Evolutionary conservation across 208 protist species (phyloP).

Genomic region (Crithidia expoeki): DNA sequence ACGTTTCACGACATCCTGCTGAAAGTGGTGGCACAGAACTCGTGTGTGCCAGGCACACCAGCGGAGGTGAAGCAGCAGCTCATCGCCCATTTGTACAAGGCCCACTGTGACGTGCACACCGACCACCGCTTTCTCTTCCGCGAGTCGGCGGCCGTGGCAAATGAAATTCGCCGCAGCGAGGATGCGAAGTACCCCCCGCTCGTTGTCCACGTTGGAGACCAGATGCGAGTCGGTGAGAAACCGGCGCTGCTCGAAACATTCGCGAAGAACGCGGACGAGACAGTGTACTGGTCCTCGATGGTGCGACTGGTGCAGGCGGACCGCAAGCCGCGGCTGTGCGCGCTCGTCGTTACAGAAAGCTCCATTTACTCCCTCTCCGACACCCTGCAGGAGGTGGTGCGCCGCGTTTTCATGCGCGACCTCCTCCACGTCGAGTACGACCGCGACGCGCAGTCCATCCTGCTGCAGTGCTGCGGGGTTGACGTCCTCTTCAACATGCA

Average conservation of each 20-base stretch:
- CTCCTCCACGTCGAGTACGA: slow-evolving; percentile 52
- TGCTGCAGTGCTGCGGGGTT: slow-evolving; percentile 48
- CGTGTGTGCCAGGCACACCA: slow-evolving; percentile 24
- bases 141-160: slow-evolving; percentile 40
- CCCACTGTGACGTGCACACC: slow-evolving; percentile 32
- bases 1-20: slow-evolving; percentile 72
- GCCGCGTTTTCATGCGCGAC: slow-evolving; percentile 42
- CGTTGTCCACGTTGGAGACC: slow-evolving; percentile 9
- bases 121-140: slow-evolving; percentile 51
- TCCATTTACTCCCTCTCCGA: slow-evolving; percentile 48
- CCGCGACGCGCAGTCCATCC: slow-evolving; percentile 48
- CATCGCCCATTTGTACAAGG: slow-evolving; percentile 63
- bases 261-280: slow-evolving; percentile 44
- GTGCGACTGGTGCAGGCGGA: slow-evolving; percentile 40
- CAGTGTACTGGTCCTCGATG: slow-evolving; percentile 64
- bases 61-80: slow-evolving; percentile 58
- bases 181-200: slow-evolving; percentile 52
- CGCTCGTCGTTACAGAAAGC: slow-evolving; percentile 57
- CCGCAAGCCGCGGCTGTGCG: slow-evolving; percentile 34
- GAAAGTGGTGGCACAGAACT: slow-evolving; percentile 41
- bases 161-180: slow-evolving; percentile 42
- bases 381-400: slow-evolving; percentile 42
- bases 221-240: slow-evolving; percentile 27
- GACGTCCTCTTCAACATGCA: slow-evolving; percentile 63
- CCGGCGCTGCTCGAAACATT: slow-evolving; percentile 43